These are phyloP conservation scores for Ganoderma leucocontextum DNA, from an alignment of 1,284 basidiomycete genomes.

Conservation along the genomic window DNA sequence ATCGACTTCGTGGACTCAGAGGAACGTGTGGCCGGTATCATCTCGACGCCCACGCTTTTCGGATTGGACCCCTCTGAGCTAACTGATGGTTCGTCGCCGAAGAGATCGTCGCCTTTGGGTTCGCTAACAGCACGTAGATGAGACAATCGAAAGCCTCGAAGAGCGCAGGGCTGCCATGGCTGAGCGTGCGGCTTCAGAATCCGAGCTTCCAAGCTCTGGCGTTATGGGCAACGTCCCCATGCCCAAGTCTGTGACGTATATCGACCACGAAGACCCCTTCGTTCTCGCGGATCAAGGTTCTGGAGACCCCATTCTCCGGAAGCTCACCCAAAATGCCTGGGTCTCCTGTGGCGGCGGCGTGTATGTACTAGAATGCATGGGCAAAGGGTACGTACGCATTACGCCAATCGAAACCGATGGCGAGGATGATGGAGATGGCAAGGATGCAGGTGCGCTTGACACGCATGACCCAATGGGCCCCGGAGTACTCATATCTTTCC, in stretches of 20 bases:
- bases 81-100: slow-evolving; percentile 59
- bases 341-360: slow-evolving; percentile 81
- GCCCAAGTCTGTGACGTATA: slow-evolving; percentile 77
- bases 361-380: slow-evolving; percentile 84
- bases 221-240: slow-evolving; percentile 52
- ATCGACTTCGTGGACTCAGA: slow-evolving; percentile 93
- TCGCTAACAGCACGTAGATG: slow-evolving; percentile 48
- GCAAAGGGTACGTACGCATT: slow-evolving; percentile 79
- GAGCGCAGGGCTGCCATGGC: slow-evolving; percentile 44
- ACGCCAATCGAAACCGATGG: slow-evolving; percentile 52
- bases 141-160: slow-evolving; percentile 58
- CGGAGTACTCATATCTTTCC: neutral
- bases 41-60: slow-evolving; percentile 87
- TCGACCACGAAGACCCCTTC: slow-evolving; percentile 86
- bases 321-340: slow-evolving; percentile 72
- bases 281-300: slow-evolving; percentile 61
- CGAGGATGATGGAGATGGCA: neutral
- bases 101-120: neutral
- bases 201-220: slow-evolving; percentile 20
- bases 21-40: slow-evolving; percentile 72
- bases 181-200: slow-evolving; percentile 18
- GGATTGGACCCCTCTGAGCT: slow-evolving; percentile 82
- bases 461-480: slow-evolving; percentile 20
- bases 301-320: slow-evolving; percentile 60
- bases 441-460: neutral